Evolutionary conservation across 345 rosid species (phyloP), one percentile per base, ranked within the genome.

Genomic region (Physaria fendleri): DNA sequence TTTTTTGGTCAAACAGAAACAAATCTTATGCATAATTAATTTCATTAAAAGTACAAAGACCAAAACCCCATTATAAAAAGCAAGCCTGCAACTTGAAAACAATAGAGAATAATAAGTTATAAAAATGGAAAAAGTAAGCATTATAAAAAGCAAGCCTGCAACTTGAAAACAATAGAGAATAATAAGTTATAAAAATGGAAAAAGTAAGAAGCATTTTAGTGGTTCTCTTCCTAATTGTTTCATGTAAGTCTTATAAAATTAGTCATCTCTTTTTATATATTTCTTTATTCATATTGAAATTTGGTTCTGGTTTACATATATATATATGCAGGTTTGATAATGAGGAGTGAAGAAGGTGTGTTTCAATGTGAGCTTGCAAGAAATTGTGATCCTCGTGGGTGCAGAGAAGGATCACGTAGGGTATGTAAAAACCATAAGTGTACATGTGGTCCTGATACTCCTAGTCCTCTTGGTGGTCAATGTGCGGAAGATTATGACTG

Each of bases 371-470:
- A 10, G 5, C 15, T 4, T 14, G 35, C 0, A 12, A 3, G 0
- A 0, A 60, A 64, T 1, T 64, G 69, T 43, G 45, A 64, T 53
- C 8, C 29, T 15, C 37, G 54, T 42, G 37, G 29, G 8, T 64
- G 69, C 27, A 33, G 61, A 53, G 0, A 1, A 43, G 0, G 0
- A 1, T 0, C 69, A 53, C 37, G 44, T 64, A 29, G n/a, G 12
- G 14, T 43, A 54, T 64, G 54, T 42, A n/a, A 23, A 24, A 2
- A 64, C 15, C 4, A 53, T 1, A 43, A 8, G 12, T 53, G 62
- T 43, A 23, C 12, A 23, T 64, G 62, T 23, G 45, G 0, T 17
- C 6, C 16, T 11, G 61, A 45, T 53, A 8, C 69, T 53, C 5
- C 12, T 39, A 25, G 61, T 53, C 5, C 12, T 39, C 15, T 56